phyloP scores from a whole-genome alignment of 108 stramenopile genomes.

The Pseudonitzschia multistriata region DNA sequence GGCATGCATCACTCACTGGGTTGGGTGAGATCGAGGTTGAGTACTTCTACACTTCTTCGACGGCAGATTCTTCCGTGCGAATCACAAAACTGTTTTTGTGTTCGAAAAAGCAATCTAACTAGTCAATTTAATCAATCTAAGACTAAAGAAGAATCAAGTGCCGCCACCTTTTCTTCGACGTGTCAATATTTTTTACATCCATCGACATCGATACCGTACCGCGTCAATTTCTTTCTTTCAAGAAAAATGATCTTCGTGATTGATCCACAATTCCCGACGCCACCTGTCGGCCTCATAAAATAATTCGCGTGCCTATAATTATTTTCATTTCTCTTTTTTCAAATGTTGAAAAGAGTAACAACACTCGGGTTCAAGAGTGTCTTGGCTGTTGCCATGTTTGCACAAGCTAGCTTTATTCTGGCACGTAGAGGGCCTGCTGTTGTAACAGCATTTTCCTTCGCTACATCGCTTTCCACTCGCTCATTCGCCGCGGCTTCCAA shows the following conservation, averaged over 20 bases:
- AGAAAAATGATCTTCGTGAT: neutral
- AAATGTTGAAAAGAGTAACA: neutral
- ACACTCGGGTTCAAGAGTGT: constrained; percentile 12
- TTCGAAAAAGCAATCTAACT: neutral
- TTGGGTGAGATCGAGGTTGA: too few relatives aligned
- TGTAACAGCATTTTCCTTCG: constrained; percentile 40
- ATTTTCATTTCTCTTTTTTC: neutral
- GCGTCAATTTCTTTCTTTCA: neutral
- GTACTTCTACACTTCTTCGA: too few relatives aligned
- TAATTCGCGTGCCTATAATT: neutral
- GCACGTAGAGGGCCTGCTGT: constrained; percentile 13
- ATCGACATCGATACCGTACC: constrained; percentile 3
- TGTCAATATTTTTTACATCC: neutral
- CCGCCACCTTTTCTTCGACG: constrained; percentile 5
- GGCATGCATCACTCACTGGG: too few relatives aligned
- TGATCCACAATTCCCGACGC: constrained; percentile 1
- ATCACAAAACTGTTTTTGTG: too few relatives aligned
- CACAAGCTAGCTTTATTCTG: constrained; percentile 18
- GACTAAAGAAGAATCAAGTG: neutral
- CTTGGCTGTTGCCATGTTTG: constrained; percentile 38
- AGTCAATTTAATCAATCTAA: neutral
- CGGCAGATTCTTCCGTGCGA: too few relatives aligned
- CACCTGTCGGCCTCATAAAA: constrained; percentile 2
- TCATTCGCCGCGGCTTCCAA: neutral
- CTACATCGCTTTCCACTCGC: constrained; percentile 8